Evolutionary conservation across 2,329 filamentous ascomycete genomes (phyloP).

Genomic region (Thelonectria discophora): DNA sequence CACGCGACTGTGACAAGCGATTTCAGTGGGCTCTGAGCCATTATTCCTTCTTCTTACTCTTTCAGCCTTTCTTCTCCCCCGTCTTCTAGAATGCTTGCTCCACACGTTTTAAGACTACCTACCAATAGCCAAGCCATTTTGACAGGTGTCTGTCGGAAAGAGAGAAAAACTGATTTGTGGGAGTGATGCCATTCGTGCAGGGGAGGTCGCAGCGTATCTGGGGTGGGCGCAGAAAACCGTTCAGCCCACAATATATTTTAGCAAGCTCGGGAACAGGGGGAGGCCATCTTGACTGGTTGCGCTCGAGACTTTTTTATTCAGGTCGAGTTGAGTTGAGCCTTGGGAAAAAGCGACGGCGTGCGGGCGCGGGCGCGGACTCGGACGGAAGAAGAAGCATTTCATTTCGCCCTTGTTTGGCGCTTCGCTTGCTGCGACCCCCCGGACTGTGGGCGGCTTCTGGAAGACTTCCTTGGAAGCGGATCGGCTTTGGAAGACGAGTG

Average conservation of each 20-base stretch:
- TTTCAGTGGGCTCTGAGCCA: neutral
- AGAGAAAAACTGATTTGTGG: neutral
- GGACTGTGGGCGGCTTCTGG: conserved; percentile 8
- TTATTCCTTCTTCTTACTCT: neutral
- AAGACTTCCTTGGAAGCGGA: conserved; percentile 24
- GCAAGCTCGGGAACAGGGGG: conserved; percentile 1
- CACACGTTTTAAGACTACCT: neutral
- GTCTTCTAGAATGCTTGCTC: neutral
- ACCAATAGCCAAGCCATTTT: neutral
- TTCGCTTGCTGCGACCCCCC: neutral
- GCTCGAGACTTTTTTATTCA: too few species aligned
- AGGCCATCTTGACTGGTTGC: neutral
- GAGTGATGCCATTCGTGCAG: conserved; percentile 9
- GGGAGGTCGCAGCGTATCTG: conserved; percentile 10
- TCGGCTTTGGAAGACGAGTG: neutral
- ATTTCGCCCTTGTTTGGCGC: neutral
- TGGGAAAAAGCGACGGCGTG: neutral
- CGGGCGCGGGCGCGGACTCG: neutral
- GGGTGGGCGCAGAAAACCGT: conserved; percentile 24
- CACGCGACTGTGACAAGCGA: neutral
- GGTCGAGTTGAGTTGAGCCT: neutral
- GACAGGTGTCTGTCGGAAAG: conserved; percentile 1
- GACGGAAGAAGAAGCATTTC: conserved; percentile 1
- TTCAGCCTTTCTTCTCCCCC: neutral
- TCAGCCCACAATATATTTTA: conserved; percentile 9